Evolutionary conservation across 306 rosid genomes (phyloP), one percentile per base, ranked within the genome.

Genomic region (Vigna unguiculata): DNA sequence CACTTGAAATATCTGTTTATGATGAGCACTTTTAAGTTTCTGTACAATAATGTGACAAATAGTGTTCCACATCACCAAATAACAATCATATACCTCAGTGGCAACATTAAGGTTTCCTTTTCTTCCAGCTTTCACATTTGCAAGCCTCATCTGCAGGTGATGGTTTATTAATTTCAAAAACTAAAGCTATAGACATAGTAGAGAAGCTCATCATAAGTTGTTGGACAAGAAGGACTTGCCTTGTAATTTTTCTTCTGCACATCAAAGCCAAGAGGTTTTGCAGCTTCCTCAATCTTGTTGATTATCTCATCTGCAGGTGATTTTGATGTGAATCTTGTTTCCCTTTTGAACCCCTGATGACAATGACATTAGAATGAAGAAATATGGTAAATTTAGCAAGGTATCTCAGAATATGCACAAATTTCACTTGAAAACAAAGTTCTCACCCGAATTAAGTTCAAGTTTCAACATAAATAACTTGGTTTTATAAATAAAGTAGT

Each of bases 81-180:
- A n/a, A 48, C 7, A 25, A 32, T 57, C 55, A 40, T 36, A 67
- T 82, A 94, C 97, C 97, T 95, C 97, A 20, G 99, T 95, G 40
- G 99, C 96, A 88, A 95, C 88, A 79, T 92, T 95, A 66, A 95
- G 99, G 83, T 95, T 95, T 81, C 99, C 99, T 82, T 92, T 95
- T 78, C 99, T 85, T 76, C 99, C 99, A 34, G 99, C 99, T 83
- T 90, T 95, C 77, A 88, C 74, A 74, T 95, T 95, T 85, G 90
- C 97, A 16, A 95, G 96, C 86, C 92, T 92, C 99, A 95, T 81
- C 99, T 95, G 82, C 40, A 57, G 59, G 46, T 40, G 69, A 78
- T 19, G 79, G 43, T 48, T 17, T 48, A 52, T 69, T 78, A 59
- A 21, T 72, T 63, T 58, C 25, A 73, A 6, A 41, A 60, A 73